Percentiles rank a stretch among this genome's conserved stretches.
Conservation (phyloP, 2,329 filamentous ascomycete genomes). For the Neofusicoccum sp. region DNA sequence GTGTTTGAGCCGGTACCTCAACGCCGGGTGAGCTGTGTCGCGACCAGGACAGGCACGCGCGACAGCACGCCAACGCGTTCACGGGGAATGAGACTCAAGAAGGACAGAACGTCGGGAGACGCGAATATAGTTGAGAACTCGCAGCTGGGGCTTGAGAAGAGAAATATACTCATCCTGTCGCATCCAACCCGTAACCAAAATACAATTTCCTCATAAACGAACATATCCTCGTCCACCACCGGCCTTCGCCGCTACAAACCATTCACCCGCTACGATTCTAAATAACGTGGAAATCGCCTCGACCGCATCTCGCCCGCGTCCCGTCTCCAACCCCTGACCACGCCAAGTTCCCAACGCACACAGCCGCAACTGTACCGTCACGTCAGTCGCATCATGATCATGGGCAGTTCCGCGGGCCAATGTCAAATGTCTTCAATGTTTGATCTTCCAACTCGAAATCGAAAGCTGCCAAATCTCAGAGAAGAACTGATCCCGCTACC, state of each 20-base stretch:
- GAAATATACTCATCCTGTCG: slow-evolving; percentile 18
- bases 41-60: background rate
- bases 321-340: background rate
- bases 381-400: slow-evolving; percentile 21
- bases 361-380: slow-evolving; percentile 19
- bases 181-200: slow-evolving; percentile 7
- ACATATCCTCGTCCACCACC: slow-evolving; percentile 9
- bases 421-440: slow-evolving; percentile 21
- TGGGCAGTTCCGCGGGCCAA: slow-evolving; percentile 18
- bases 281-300: background rate
- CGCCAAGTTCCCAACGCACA: slow-evolving; percentile 17
- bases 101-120: background rate
- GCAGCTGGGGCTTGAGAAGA: slow-evolving; percentile 12
- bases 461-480: slow-evolving; percentile 21
- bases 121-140: slow-evolving; percentile 7
- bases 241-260: background rate
- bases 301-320: slow-evolving; percentile 1
- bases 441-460: slow-evolving; percentile 21
- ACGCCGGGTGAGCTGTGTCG: too few species aligned
- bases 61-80: background rate
- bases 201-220: slow-evolving; percentile 19
- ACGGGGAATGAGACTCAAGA: background rate
- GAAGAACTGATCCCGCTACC: slow-evolving; percentile 35
- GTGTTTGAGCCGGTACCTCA: too few species aligned
- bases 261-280: background rate